A percentile compares a stretch with the other conserved stretches of the same genome.
These are phyloP conservation scores for Fusarium nurragi DNA, from an alignment of 2,329 filamentous ascomycete species.

Conservation along the genomic window DNA sequence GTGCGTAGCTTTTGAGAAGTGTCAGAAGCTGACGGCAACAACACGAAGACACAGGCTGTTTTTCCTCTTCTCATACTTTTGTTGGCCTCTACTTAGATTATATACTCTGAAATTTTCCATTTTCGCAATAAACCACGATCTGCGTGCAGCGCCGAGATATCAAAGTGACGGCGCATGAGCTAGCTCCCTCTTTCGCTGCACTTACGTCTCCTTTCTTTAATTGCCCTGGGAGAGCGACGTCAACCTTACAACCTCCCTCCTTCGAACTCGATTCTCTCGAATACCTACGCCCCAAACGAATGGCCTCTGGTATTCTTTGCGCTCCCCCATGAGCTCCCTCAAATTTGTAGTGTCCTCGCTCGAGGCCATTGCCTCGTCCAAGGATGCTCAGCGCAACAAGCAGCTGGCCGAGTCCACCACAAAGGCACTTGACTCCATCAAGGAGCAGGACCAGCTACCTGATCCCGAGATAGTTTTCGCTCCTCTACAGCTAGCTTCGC, in stretches of 20 bases:
- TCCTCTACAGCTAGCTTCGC: slow-evolving; percentile 88
- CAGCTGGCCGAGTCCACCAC: slow-evolving; percentile 84
- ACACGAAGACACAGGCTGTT: slow-evolving; percentile 20
- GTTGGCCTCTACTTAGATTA: background rate
- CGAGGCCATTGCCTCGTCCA: slow-evolving; percentile 89
- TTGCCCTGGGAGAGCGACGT: slow-evolving; percentile 32
- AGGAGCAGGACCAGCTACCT: slow-evolving; percentile 82
- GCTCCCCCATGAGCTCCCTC: slow-evolving; percentile 85
- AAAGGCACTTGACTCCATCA: slow-evolving; percentile 85
- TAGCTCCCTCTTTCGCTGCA: slow-evolving; percentile 22
- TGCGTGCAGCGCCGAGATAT: slow-evolving; percentile 1
- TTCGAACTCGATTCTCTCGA: slow-evolving; percentile 17
- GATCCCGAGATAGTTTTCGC: slow-evolving; percentile 93
- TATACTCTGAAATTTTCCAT: background rate
- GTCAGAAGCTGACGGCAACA: slow-evolving; percentile 23
- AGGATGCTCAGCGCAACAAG: slow-evolving; percentile 88
- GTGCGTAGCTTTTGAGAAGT: slow-evolving; percentile 11
- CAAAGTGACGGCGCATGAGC: slow-evolving; percentile 6
- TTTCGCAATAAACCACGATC: background rate
- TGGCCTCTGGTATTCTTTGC: slow-evolving; percentile 54
- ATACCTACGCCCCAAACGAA: slow-evolving; percentile 47
- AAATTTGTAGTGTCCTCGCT: slow-evolving; percentile 95
- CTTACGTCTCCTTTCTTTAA: slow-evolving; percentile 39
- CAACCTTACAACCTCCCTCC: slow-evolving; percentile 21
- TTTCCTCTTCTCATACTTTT: background rate